Percentiles rank a stretch among this genome's conserved stretches.
phyloP scores from a whole-genome alignment of 805 yeast species.

The Kluyveromyces aestuarii region DNA sequence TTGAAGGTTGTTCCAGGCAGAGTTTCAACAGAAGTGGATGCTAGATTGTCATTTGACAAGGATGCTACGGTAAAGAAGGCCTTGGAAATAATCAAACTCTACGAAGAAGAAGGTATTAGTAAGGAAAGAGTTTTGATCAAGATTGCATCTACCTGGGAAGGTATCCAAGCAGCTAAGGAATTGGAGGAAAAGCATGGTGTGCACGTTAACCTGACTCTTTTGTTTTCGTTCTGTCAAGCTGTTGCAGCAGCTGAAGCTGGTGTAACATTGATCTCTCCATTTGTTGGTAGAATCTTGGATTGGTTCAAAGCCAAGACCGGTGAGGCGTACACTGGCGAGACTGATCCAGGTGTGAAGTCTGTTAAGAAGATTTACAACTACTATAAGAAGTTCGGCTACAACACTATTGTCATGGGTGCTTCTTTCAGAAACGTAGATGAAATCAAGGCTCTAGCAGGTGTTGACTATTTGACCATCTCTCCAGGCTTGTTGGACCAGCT shows the following conservation, averaged over 20 bases:
- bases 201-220: constrained; percentile 90
- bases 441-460: constrained; percentile 94
- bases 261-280: constrained; percentile 94
- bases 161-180: constrained; percentile 97
- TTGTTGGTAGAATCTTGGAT: constrained; percentile 97
- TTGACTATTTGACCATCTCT: constrained; percentile 91
- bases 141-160: constrained; percentile 98
- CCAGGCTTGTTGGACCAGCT: constrained; percentile 88
- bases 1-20: constrained; percentile 95
- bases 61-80: constrained; percentile 94
- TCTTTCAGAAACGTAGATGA: constrained; percentile 97
- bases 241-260: constrained; percentile 98
- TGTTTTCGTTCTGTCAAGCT: constrained; percentile 95
- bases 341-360: constrained; percentile 92
- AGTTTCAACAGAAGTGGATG: constrained; percentile 98
- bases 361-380: constrained; percentile 88
- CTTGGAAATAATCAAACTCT: constrained; percentile 75
- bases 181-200: constrained; percentile 84
- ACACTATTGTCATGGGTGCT: constrained; percentile 99
- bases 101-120: constrained; percentile 73
- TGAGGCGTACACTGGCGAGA: constrained; percentile 64
- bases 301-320: constrained; percentile 96
- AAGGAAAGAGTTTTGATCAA: constrained; percentile 92
- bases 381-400: constrained; percentile 94
- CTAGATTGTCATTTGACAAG: constrained; percentile 93